These are phyloP conservation scores for Trapa incisa DNA, from an alignment of 345 rosid genomes.

Conservation along the genomic window DNA sequence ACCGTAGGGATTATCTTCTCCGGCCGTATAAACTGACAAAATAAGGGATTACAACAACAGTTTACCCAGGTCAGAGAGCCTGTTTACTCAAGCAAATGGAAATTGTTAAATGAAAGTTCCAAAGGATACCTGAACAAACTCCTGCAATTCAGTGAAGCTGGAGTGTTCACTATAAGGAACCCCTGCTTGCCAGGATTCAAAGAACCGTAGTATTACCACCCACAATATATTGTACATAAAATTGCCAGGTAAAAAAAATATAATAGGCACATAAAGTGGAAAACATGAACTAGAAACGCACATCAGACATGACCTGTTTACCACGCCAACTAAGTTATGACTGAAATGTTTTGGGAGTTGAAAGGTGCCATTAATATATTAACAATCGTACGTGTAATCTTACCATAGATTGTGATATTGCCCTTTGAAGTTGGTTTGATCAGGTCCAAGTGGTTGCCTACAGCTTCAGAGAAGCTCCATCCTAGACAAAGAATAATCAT, in stretches of 20 bases:
- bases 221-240: background rate
- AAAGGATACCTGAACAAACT: slow-evolving; percentile 52
- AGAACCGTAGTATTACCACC: background rate
- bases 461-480: slow-evolving; percentile 61
- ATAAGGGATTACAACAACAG: background rate
- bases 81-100: background rate
- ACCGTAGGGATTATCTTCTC: slow-evolving; percentile 74
- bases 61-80: background rate
- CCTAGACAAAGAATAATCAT: slow-evolving; percentile 22
- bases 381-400: slow-evolving; percentile 12
- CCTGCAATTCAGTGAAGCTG: slow-evolving; percentile 60
- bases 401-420: slow-evolving; percentile 59
- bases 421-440: slow-evolving; percentile 52
- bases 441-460: slow-evolving; percentile 46
- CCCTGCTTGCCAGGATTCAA: slow-evolving; percentile 23
- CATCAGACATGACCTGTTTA: background rate
- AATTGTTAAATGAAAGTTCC: background rate
- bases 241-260: background rate
- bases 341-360: background rate
- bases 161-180: slow-evolving; percentile 83
- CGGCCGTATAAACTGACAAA: slow-evolving; percentile 50
- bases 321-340: background rate
- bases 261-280: background rate
- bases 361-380: background rate
- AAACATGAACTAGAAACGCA: too few relatives aligned